These are phyloP conservation scores for Dacryopinax primogenitus DNA, from an alignment of 768 basidiomycete species.

Conservation along the genomic window DNA sequence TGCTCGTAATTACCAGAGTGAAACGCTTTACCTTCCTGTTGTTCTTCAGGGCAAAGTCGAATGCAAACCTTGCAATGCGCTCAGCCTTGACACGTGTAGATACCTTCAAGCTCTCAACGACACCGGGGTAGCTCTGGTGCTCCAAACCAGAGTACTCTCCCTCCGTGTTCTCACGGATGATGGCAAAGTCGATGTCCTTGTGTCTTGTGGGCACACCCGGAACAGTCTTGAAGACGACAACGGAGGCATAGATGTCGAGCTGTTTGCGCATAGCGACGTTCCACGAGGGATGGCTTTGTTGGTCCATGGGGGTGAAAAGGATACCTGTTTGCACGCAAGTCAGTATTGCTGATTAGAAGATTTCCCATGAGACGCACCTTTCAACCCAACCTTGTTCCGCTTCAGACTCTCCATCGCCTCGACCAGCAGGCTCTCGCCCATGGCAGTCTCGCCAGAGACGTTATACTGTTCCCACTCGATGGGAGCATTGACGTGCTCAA, in stretches of 20 bases:
- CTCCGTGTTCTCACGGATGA: conserved; percentile 99
- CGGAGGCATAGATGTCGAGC: conserved; percentile 97
- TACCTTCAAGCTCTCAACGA: conserved; percentile 96
- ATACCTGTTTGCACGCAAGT: conserved; percentile 48
- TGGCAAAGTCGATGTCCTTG: conserved; percentile 92
- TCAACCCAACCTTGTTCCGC: conserved; percentile 93
- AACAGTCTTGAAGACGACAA: conserved; percentile 95
- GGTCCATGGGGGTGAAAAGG: conserved; percentile 94
- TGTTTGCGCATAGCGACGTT: conserved; percentile 99
- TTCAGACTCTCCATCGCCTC: conserved; percentile 96
- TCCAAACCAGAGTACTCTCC: conserved; percentile 98
- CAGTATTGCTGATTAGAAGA: neutral
- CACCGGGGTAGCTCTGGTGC: conserved; percentile 95
- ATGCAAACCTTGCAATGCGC: conserved; percentile 91
- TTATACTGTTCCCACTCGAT: conserved; percentile 99
- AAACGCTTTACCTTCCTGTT: conserved; percentile 64
- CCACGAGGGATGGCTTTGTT: conserved; percentile 96
- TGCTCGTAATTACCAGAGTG: neutral
- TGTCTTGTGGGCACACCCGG: conserved; percentile 94
- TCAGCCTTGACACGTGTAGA: conserved; percentile 92
- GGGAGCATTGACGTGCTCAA: conserved; percentile 92
- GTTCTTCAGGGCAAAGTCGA: conserved; percentile 98
- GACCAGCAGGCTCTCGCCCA: conserved; percentile 90
- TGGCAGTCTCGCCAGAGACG: conserved; percentile 88
- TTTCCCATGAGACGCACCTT: conserved; percentile 45